These are phyloP conservation scores for Silene vulgaris DNA, from an alignment of 179 eudicot genomes.

Conservation along the genomic window DNA sequence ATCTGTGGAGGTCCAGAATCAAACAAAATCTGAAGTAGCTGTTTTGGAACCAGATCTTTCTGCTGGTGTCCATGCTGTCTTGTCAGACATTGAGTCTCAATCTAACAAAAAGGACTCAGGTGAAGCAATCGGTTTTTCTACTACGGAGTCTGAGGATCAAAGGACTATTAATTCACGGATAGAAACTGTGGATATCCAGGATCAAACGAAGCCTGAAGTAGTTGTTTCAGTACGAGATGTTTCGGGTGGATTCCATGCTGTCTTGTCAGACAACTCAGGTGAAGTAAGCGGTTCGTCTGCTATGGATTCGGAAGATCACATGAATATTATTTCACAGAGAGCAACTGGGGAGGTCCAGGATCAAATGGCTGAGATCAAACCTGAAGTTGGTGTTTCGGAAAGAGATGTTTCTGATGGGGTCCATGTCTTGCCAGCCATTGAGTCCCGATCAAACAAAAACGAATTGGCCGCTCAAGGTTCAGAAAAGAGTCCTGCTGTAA, in stretches of 20 bases:
- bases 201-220: slow-evolving; percentile 10
- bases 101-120: not conserved
- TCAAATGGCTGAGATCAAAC: not conserved
- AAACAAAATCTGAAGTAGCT: slow-evolving; percentile 9
- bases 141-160: not conserved
- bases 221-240: slow-evolving; percentile 2
- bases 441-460: not conserved
- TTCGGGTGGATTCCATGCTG: not conserved
- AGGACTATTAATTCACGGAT: not conserved
- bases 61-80: not conserved
- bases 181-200: not conserved
- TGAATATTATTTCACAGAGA: not conserved
- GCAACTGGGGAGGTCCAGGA: too few species aligned
- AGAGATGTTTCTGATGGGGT: slow-evolving; percentile 3
- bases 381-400: slow-evolving; percentile 6
- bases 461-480: not conserved
- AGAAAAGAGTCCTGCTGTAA: not conserved
- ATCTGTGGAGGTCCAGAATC: slow-evolving; percentile 7
- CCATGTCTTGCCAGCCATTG: slow-evolving; percentile 9
- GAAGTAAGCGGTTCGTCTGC: not conserved
- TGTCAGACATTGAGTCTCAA: slow-evolving; percentile 8
- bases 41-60: not conserved
- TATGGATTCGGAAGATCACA: not conserved
- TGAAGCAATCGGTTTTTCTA: not conserved
- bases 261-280: not conserved